Percentiles rank a stretch among this genome's conserved stretches.
These are phyloP conservation scores for Colletotrichum tropicale DNA, from an alignment of 2,329 filamentous ascomycete species.

Conservation along the genomic window DNA sequence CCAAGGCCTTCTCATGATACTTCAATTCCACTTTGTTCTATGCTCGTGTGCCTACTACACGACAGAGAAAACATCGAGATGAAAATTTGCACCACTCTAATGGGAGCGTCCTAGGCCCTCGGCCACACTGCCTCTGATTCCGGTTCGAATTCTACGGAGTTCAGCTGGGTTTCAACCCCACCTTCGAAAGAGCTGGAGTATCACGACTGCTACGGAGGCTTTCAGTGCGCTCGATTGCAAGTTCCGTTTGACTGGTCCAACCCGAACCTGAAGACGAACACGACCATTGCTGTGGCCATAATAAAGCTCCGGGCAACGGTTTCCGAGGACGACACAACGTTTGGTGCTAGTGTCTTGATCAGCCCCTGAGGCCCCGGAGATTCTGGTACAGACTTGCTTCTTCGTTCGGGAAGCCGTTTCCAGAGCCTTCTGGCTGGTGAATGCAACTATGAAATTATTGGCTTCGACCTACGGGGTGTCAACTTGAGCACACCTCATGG, in stretches of 20 bases:
- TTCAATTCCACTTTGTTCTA: rapidly evolving
- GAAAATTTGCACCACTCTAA: background rate
- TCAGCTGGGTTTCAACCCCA: constrained; percentile 38
- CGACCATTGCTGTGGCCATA: constrained; percentile 35
- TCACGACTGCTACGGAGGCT: constrained; percentile 39
- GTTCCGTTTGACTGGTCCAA: constrained; percentile 46
- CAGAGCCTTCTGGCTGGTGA: constrained; percentile 26
- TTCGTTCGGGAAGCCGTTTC: constrained; percentile 17
- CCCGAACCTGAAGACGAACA: constrained; percentile 12
- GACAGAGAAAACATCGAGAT: background rate
- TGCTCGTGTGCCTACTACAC: too few species aligned
- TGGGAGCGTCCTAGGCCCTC: background rate
- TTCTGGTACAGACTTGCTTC: constrained; percentile 32
- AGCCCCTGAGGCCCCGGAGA: constrained; percentile 43
- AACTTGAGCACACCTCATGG: constrained; percentile 32
- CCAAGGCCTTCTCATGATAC: rapidly evolving
- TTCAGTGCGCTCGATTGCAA: constrained; percentile 44
- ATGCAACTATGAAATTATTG: constrained; percentile 35
- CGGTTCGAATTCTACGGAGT: constrained; percentile 11
- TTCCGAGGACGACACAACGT: constrained; percentile 29
- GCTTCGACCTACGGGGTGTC: constrained; percentile 40
- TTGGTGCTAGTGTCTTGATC: constrained; percentile 37
- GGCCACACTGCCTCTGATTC: background rate
- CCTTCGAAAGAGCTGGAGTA: constrained; percentile 39
- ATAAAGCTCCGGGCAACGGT: constrained; percentile 35